These are phyloP conservation scores for Protomyces macrosporus DNA, from an alignment of 1,139 yeast species.

Conservation along the genomic window DNA sequence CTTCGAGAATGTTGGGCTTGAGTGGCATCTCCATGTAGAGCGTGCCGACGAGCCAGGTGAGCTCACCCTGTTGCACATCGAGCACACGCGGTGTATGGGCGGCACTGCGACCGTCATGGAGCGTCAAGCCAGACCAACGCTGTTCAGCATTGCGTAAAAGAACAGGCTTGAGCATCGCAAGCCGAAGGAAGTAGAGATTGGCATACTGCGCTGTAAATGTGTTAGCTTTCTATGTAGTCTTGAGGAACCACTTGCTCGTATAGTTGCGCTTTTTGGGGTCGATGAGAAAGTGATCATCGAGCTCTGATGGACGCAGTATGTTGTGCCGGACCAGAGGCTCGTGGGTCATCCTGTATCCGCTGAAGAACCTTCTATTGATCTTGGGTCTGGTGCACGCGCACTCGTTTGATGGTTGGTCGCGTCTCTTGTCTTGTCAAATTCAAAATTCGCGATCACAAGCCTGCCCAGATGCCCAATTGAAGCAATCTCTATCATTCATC, in stretches of 20 bases:
- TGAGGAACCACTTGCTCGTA: not conserved
- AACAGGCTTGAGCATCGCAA: conserved; percentile 51
- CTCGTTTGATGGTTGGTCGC: not conserved
- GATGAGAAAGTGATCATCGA: conserved; percentile 8
- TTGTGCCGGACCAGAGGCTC: not conserved
- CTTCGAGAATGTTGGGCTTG: conserved; percentile 78
- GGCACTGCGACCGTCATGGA: conserved; percentile 33
- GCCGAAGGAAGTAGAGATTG: conserved; percentile 63
- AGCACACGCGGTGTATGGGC: conserved; percentile 58
- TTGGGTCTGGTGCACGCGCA: too few relatives aligned
- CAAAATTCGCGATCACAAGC: not conserved
- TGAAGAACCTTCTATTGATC: too few relatives aligned
- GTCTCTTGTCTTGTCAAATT: not conserved
- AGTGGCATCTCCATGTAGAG: conserved; percentile 75
- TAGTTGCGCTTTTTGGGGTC: conserved; percentile 7
- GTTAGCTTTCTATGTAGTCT: conserved; percentile 52
- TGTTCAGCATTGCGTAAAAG: conserved; percentile 48
- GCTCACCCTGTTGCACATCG: conserved; percentile 63
- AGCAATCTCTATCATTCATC: too few relatives aligned
- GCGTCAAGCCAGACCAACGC: conserved; percentile 43
- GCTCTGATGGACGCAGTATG: not conserved
- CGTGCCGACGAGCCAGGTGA: conserved; percentile 90
- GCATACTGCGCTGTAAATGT: conserved; percentile 52
- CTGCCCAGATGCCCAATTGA: too few relatives aligned
- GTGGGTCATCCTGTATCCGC: not conserved